A percentile compares a stretch with the other conserved stretches of the same genome.
Conservation (phyloP, 768 basidiomycete species). For the Aureoboletus auriporus region DNA sequence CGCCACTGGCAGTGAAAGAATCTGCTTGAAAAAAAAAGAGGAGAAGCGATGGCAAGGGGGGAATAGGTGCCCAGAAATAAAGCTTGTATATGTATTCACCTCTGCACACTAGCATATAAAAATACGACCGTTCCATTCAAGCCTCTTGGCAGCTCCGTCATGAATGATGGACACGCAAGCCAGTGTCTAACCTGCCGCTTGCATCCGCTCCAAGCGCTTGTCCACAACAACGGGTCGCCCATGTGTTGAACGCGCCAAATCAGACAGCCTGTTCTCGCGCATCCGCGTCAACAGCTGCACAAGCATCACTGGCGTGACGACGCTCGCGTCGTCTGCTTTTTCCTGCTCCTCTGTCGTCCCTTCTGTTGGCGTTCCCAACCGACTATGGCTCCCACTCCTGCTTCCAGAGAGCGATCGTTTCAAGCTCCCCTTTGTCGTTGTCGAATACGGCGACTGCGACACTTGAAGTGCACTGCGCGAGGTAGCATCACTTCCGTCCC, state of each 20-base stretch:
- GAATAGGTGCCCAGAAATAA: no score
- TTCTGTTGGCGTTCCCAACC: slow-evolving; percentile 27
- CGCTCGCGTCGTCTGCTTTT: slow-evolving; percentile 9
- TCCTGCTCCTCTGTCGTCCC: slow-evolving; percentile 14
- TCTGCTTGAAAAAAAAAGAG: no score
- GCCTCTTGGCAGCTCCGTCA: no score
- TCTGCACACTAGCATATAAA: no score
- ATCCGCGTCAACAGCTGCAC: slow-evolving; percentile 57
- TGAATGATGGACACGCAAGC: no score
- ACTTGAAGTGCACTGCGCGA: slow-evolving; percentile 16
- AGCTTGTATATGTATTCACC: no score
- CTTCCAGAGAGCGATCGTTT: slow-evolving; percentile 22
- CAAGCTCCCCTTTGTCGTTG: slow-evolving; percentile 13
- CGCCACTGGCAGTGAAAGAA: no score
- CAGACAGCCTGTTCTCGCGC: slow-evolving; percentile 60
- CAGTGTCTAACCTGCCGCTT: slow-evolving; percentile 44
- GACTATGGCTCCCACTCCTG: slow-evolving; percentile 24
- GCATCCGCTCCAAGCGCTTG: slow-evolving; percentile 69
- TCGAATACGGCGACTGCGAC: slow-evolving; percentile 19
- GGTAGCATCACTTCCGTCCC: slow-evolving; percentile 31
- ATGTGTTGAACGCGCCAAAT: slow-evolving; percentile 47
- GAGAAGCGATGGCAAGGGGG: no score
- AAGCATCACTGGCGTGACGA: slow-evolving; percentile 58
- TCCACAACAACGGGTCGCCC: slow-evolving; percentile 58
- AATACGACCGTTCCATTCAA: no score